Evolutionary conservation across 129 eudicot genomes (phyloP).

Genomic region (Cynara cardunculus): DNA sequence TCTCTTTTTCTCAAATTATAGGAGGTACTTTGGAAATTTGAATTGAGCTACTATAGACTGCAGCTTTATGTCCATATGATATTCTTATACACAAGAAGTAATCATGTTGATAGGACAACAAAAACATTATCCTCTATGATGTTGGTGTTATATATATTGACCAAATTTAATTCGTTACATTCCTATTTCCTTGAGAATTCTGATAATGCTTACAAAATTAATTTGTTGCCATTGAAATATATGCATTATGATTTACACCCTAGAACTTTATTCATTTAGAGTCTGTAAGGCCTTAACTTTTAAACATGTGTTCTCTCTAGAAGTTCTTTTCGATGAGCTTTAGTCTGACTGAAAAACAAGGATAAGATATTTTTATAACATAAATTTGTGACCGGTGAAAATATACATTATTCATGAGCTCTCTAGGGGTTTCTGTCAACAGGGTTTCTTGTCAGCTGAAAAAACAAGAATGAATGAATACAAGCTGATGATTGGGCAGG

Average conservation of each 20-base stretch:
- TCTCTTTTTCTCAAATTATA: not conserved
- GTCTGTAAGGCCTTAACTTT: not conserved
- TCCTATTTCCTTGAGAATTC: not conserved
- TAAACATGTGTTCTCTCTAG: not conserved
- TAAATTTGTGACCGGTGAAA: not conserved
- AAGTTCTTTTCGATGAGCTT: not conserved
- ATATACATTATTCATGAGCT: not conserved
- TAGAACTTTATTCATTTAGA: not conserved
- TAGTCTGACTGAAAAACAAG: not conserved
- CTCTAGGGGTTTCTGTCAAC: not conserved
- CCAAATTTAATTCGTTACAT: not conserved
- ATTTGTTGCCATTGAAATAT: not conserved
- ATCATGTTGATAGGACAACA: too few relatives aligned
- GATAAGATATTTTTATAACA: not conserved
- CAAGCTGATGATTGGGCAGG: slow-evolving; percentile 1
- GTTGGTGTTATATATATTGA: not conserved
- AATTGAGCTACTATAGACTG: not conserved
- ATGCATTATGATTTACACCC: not conserved
- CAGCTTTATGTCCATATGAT: too few relatives aligned
- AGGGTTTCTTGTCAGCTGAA: not conserved
- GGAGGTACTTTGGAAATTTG: not conserved
- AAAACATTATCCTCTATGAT: too few relatives aligned
- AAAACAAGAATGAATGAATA: not conserved
- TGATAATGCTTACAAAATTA: not conserved
- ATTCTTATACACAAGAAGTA: too few relatives aligned